These are phyloP conservation scores for Candida dajiaensis DNA, from an alignment of 805 yeast genomes.

Conservation along the genomic window DNA sequence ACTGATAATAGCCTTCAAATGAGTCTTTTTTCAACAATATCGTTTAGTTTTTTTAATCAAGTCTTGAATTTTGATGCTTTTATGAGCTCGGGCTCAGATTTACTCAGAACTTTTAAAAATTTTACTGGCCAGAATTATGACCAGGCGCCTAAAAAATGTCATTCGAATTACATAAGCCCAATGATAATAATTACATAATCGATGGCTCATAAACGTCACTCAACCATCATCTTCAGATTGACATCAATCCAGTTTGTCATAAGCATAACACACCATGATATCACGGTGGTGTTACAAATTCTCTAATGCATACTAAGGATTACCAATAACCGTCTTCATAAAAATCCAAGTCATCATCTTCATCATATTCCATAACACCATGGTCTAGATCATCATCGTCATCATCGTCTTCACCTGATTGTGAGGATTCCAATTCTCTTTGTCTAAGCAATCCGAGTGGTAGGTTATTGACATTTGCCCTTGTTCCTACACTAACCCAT, in stretches of 20 bases:
- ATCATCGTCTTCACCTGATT: slow-evolving; percentile 7
- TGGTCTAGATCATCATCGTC: slow-evolving; percentile 1
- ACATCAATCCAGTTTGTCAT: too few relatives aligned
- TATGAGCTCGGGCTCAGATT: neutral
- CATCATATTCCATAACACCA: neutral
- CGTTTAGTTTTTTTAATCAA: too few relatives aligned
- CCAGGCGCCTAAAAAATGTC: neutral
- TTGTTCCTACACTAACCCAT: neutral
- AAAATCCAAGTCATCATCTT: neutral
- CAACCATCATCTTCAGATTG: too few relatives aligned
- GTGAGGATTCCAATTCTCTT: slow-evolving; percentile 3
- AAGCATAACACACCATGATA: too few relatives aligned
- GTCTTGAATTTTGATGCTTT: neutral
- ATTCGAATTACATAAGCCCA: too few relatives aligned
- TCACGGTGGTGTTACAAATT: too few relatives aligned
- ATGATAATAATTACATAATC: too few relatives aligned
- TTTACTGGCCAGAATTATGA: too few relatives aligned
- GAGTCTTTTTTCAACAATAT: too few relatives aligned
- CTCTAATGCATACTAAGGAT: too few relatives aligned
- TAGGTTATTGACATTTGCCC: neutral
- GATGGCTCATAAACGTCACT: too few relatives aligned
- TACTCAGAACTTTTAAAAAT: neutral
- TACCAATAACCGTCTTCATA: neutral
- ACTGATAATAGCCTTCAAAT: neutral
- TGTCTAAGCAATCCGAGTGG: neutral